phyloP scores from a whole-genome alignment of 1,284 basidiomycete genomes.

The Mycena sp. region DNA sequence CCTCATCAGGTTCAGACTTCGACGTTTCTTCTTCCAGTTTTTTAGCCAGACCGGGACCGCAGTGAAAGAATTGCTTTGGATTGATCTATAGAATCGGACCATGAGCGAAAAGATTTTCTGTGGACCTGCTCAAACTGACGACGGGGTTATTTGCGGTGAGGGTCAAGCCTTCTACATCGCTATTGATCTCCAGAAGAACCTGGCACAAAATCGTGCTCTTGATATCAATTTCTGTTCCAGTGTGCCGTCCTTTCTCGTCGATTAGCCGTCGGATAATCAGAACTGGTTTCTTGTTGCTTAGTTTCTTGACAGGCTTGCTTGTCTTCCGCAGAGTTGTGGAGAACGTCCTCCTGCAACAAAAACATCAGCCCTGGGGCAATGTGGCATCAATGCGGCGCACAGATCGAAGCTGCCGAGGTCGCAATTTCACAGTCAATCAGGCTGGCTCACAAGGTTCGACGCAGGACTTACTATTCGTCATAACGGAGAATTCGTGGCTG shows the following conservation, averaged over 20 bases:
- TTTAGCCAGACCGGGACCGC: conserved; percentile 12
- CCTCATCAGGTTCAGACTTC: conserved; percentile 6
- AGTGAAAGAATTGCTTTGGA: conserved; percentile 23
- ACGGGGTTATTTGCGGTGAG: conserved; percentile 2
- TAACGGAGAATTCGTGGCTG: conserved; percentile 33
- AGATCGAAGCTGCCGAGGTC: conserved; percentile 24
- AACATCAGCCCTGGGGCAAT: not conserved
- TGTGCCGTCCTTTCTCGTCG: conserved; percentile 31
- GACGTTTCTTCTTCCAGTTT: conserved; percentile 25
- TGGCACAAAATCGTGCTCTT: conserved; percentile 32
- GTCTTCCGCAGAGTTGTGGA: conserved; percentile 33
- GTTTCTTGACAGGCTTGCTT: conserved; percentile 30
- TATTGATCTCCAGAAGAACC: conserved; percentile 33
- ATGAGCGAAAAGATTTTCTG: not conserved
- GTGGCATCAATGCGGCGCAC: not conserved
- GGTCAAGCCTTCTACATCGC: not conserved
- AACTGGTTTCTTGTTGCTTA: conserved; percentile 32
- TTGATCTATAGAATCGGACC: conserved; percentile 9
- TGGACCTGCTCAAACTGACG: not conserved
- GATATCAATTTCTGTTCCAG: conserved; percentile 33
- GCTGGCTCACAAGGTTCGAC: too few relatives aligned
- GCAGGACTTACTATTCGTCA: conserved; percentile 34
- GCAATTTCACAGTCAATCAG: too few relatives aligned
- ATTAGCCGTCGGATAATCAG: conserved; percentile 36
- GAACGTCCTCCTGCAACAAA: conserved; percentile 31